Evolutionary conservation across 768 basidiomycete genomes (phyloP), one percentile per base, ranked within the genome.

Genomic region (Amanita fuliginea): DNA sequence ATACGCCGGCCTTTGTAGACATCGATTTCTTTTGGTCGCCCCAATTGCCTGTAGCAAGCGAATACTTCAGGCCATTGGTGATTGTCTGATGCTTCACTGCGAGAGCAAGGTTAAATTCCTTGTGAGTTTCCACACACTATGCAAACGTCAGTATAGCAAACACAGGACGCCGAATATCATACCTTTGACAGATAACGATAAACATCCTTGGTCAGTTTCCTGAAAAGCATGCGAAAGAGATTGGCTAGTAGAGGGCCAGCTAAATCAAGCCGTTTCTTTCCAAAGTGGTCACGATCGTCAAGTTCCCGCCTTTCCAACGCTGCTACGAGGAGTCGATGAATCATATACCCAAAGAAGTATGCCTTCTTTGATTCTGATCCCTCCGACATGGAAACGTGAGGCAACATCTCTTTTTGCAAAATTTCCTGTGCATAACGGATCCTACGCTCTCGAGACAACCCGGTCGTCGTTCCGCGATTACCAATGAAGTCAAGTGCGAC

Each of bases 281-380:
- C 96, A 57, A 98, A 98, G 67, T 99, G 96, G 69, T 99, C 96
- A 70, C 96, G 90, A 67, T 99, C 96, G 62, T 99, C 96, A 21
- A 99, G 73, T 59, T 99, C 96, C 57, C 96, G 76, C 40, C 96
- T 76, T 62, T 97, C 94, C 57, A 99, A 66, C 10, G 93, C 93
- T 19, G 96, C 96, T 16, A 96, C 78, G 0, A 97, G 71, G 22
- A 99, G 75, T 53, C 96, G 85, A 67, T 98, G 95, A 28, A 97
- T 91, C 95, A 99, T 99, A 67, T 98, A 98, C 8, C 96, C 96
- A 55, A 98, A 92, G 77, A 98, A 99, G 67, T 93, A 98, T 1
- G 96, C 96, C 65, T 99, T 99, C 72, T 96, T 96, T 21, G 89
- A 92, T 66, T 95, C 91, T 5, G 91, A 92, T 4, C 93, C 93